A percentile compares a stretch with the other conserved stretches of the same genome.
Conservation (phyloP, 164 flowering plant species). For the Macadamia integrifolia region DNA sequence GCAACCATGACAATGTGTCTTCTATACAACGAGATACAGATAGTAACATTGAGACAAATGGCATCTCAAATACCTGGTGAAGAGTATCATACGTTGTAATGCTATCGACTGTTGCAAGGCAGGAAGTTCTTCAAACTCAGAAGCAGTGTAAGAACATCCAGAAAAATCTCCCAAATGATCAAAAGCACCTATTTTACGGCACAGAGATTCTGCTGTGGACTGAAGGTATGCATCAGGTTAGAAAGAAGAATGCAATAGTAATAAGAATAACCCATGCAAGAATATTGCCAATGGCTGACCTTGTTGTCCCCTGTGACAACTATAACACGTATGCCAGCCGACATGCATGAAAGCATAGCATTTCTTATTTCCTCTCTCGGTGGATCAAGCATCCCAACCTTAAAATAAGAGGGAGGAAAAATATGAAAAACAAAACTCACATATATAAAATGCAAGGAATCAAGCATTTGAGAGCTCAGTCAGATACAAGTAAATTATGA, state of each 20-base stretch:
- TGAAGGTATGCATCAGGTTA: constrained; percentile 28
- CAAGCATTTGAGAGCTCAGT: too few relatives aligned
- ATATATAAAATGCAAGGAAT: too few relatives aligned
- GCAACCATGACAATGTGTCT: not conserved
- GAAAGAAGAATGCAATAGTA: not conserved
- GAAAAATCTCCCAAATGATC: constrained; percentile 74
- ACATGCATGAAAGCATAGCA: constrained; percentile 91
- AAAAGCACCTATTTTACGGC: constrained; percentile 85
- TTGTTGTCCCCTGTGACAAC: constrained; percentile 99
- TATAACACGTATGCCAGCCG: constrained; percentile 97
- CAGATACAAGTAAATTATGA: too few relatives aligned
- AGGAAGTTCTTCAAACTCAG: constrained; percentile 95
- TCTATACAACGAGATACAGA: not conserved
- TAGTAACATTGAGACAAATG: not conserved
- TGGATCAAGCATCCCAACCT: constrained; percentile 99
- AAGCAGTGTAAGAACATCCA: constrained; percentile 85
- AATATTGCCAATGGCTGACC: constrained; percentile 31
- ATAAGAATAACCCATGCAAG: not conserved
- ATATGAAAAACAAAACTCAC: not conserved
- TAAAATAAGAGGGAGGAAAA: not conserved
- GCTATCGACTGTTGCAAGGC: constrained; percentile 76
- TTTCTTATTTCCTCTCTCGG: constrained; percentile 90
- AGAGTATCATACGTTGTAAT: constrained; percentile 84
- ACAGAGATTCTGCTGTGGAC: constrained; percentile 94
- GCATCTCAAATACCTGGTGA: constrained; percentile 57